These are phyloP conservation scores for Xylaria grammica DNA, from an alignment of 495 filamentous ascomycete genomes.

Conservation along the genomic window DNA sequence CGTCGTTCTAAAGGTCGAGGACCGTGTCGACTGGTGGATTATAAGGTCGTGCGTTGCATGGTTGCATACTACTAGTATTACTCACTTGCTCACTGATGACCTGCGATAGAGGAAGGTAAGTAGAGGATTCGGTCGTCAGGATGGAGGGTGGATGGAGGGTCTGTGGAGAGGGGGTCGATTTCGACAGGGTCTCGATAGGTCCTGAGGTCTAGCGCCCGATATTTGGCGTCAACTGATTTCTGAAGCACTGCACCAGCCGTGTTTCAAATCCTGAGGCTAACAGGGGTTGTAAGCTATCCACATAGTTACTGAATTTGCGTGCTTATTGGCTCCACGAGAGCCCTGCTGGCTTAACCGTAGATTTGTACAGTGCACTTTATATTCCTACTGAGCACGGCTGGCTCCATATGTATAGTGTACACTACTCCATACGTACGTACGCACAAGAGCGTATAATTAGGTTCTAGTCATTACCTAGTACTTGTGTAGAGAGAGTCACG, in stretches of 20 bases:
- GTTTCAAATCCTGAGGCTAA: conserved; percentile 24
- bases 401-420: too few species aligned
- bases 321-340: conserved; percentile 19
- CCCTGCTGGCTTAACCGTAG: background rate
- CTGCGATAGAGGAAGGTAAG: background rate
- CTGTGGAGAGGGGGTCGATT: conserved; percentile 10
- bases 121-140: background rate
- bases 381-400: background rate
- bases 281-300: conserved; percentile 4
- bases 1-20: background rate
- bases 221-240: conserved; percentile 25
- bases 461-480: too few species aligned
- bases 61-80: background rate
- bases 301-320: background rate
- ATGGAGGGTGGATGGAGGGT: conserved; percentile 13
- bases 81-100: background rate
- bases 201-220: conserved; percentile 22
- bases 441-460: too few species aligned
- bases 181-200: conserved; percentile 13
- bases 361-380: background rate
- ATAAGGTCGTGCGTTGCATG: conserved; percentile 12
- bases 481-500: too few species aligned
- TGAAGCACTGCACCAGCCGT: conserved; percentile 27
- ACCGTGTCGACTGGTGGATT: conserved; percentile 1
- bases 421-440: too few species aligned